Base-by-base conservation (phyloP, 2,329 filamentous ascomycete species). In the Aspergillus sp. region DNA sequence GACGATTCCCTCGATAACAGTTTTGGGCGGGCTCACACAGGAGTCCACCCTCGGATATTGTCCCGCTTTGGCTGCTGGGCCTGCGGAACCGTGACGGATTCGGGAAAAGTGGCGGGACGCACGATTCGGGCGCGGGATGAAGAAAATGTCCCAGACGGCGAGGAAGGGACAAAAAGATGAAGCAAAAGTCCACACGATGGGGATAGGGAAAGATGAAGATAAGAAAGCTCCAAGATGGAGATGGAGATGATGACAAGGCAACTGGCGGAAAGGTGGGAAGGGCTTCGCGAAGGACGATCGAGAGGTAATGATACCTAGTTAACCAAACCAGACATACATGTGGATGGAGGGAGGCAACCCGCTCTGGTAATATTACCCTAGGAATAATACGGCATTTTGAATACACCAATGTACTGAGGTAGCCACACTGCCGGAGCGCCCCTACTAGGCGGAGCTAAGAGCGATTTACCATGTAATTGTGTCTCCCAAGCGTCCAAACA, bases 1-100 rank as follows among this genome's bases (percentile, higher is more conserved):
- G 13, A 57, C 50, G 56, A 55, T 46, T 49, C 51, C 47, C 50
- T 56, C 50, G 58, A 60, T 57, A 53, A 52, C 52, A 53, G 56
- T 57, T 61, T 60, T 61, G 52, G 54, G 57, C 57, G 56, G 56
- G 48, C 57, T 59, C 53, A 51, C 50, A 56, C 51, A 45, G 45
- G 43, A 46, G 53, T 63, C 58, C 57, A 62, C 60, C 58, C 56
- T 66, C 60, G 61, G 61, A 62, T 60, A 56, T 56, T 54, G 62
- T 61, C 60, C 62, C 61, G 59, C 57, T 62, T 56, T 60, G 54
- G 54, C 48, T 47, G 33, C 37, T 43, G 41, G 48, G 44, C 40
- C 49, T 54, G 51, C 47, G 50, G 51, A 56, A 58, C 53, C 51
- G 54, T 57, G 58, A 59, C 59, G 56, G 48, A 48, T 58, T 58